Percentiles rank a stretch among this genome's conserved stretches.
These are phyloP conservation scores for Polytrichum commune DNA, from an alignment of 225 moss, liverwort and hornwort genomes.

Conservation along the genomic window DNA sequence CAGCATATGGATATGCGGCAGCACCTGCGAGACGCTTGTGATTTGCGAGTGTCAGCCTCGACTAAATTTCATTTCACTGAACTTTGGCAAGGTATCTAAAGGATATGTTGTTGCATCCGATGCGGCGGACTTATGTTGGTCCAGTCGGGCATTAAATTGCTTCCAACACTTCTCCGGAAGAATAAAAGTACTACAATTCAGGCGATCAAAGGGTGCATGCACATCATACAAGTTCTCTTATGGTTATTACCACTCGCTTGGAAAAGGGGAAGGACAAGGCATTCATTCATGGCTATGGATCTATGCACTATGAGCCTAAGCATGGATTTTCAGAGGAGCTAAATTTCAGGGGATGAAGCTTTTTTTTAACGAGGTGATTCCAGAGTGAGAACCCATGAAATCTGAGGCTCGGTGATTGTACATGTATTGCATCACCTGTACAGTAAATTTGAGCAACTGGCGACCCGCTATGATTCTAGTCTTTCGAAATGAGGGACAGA, in stretches of 20 bases:
- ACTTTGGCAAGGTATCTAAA: neutral
- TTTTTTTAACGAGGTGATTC: neutral
- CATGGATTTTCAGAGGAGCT: neutral
- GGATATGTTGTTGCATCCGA: neutral
- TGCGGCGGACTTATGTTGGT: neutral
- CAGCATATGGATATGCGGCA: neutral
- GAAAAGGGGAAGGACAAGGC: neutral
- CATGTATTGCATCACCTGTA: neutral
- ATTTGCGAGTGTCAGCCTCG: neutral
- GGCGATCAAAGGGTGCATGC: constrained; percentile 1
- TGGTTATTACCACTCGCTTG: neutral
- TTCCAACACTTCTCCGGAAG: too few relatives aligned
- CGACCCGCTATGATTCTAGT: neutral
- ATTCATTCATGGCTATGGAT: neutral
- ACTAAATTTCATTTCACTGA: neutral
- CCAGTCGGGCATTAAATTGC: too few relatives aligned
- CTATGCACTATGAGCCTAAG: neutral
- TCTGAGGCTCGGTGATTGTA: neutral
- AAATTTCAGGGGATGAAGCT: neutral
- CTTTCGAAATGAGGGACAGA: neutral
- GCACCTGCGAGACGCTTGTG: too few relatives aligned
- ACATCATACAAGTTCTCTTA: neutral
- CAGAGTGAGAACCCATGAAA: neutral
- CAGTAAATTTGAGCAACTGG: neutral
- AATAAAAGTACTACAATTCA: neutral